phyloP scores from a whole-genome alignment of 208 protist species.

The Crithidia mellificae region DNA sequence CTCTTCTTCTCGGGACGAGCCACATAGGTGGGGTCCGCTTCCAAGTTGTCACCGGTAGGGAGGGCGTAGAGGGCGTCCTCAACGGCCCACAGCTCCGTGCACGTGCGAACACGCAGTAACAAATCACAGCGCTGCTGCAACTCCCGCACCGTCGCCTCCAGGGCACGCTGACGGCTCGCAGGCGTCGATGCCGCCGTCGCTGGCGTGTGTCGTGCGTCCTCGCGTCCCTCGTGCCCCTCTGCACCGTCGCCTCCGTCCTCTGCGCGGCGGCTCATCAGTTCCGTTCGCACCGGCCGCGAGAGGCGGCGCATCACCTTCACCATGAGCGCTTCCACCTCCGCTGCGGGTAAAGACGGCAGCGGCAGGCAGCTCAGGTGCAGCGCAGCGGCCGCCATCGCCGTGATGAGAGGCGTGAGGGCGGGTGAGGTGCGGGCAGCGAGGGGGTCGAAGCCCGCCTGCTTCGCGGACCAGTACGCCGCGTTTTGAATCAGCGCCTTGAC shows the following conservation, averaged over 20 bases:
- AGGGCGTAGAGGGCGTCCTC: constrained; percentile 26
- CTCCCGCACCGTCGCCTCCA: constrained; percentile 14
- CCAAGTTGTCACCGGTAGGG: constrained; percentile 1
- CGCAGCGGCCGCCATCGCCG: constrained; percentile 25
- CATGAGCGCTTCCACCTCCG: constrained; percentile 26
- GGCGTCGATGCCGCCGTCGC: neutral
- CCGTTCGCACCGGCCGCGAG: constrained; percentile 28
- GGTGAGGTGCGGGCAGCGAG: constrained; percentile 22
- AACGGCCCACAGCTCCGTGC: constrained; percentile 28
- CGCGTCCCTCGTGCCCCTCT: neutral
- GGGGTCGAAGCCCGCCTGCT: constrained; percentile 30
- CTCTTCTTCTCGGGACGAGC: no score
- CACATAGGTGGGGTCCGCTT: neutral
- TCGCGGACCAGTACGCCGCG: constrained; percentile 28
- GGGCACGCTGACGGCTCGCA: constrained; percentile 6
- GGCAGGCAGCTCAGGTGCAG: constrained; percentile 39
- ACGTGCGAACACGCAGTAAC: constrained; percentile 27
- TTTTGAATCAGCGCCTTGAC: constrained; percentile 22
- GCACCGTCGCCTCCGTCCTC: neutral
- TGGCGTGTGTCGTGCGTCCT: neutral
- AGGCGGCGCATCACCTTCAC: constrained; percentile 17
- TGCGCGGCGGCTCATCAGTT: constrained; percentile 26
- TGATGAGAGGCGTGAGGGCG: constrained; percentile 30
- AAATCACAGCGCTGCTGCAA: constrained; percentile 32
- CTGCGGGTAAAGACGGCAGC: constrained; percentile 6